Conservation (phyloP, 2,329 filamentous ascomycete species). For the Rutstroemia sp. region DNA sequence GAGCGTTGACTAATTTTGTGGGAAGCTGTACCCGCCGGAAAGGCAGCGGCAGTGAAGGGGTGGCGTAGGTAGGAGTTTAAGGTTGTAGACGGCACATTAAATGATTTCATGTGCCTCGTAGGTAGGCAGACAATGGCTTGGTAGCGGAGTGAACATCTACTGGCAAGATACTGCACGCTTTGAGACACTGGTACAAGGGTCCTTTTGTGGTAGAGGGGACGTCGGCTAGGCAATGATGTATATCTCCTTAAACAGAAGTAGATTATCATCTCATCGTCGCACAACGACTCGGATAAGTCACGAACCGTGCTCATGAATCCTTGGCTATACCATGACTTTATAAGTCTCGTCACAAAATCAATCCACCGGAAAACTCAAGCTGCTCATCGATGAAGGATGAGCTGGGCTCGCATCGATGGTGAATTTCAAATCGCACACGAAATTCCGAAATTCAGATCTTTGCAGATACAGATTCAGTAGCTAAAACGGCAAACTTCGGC, state of each 20-base stretch:
- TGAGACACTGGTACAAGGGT: background rate
- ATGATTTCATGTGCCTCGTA: background rate
- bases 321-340: background rate
- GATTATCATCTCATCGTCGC: background rate
- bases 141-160: too few species aligned
- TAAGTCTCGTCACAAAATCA: too few species aligned
- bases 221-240: background rate
- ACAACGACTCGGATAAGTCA: background rate
- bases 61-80: background rate
- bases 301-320: background rate
- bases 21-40: background rate
- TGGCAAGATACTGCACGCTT: too few species aligned
- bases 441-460: background rate
- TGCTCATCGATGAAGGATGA: too few species aligned
- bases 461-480: background rate
- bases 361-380: too few species aligned
- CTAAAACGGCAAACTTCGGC: background rate
- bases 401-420: too few species aligned
- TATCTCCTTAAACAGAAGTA: background rate
- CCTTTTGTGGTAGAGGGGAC: background rate
- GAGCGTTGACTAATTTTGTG: slow-evolving; percentile 1
- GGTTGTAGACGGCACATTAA: background rate
- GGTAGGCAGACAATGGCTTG: background rate
- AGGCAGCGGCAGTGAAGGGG: slow-evolving; percentile 3
- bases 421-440: too few species aligned